Conservation (phyloP, 2,329 filamentous ascomycete species). For the Trichoderma polysporum region DNA sequence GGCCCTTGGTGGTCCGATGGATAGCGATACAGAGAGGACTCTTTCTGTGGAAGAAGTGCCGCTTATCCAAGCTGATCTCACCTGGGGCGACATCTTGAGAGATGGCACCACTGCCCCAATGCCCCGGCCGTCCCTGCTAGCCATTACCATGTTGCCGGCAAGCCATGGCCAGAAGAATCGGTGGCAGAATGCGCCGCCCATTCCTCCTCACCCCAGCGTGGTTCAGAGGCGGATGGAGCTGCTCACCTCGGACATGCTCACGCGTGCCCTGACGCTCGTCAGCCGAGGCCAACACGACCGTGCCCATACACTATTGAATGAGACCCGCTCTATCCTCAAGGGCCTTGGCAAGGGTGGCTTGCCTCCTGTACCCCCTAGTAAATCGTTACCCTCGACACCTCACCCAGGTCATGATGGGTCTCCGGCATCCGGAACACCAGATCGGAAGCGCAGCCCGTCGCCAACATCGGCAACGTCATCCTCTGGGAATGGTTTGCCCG, state of each 20-base stretch:
- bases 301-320: conserved; percentile 85
- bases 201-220: conserved; percentile 91
- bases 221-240: conserved; percentile 98
- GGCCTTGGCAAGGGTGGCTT: conserved; percentile 93
- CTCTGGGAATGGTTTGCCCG: conserved; percentile 40
- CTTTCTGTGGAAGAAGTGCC: conserved; percentile 92
- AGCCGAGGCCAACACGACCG: conserved; percentile 90
- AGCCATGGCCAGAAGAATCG: conserved; percentile 62
- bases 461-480: conserved; percentile 50
- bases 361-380: conserved; percentile 73
- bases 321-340: conserved; percentile 93
- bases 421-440: conserved; percentile 49
- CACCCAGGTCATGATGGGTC: conserved; percentile 47
- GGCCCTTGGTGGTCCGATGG: conserved; percentile 82
- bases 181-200: conserved; percentile 69
- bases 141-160: conserved; percentile 91
- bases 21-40: conserved; percentile 79
- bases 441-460: conserved; percentile 56
- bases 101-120: conserved; percentile 85
- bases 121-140: conserved; percentile 83
- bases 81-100: conserved; percentile 88
- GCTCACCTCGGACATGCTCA: conserved; percentile 96
- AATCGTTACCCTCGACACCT: conserved; percentile 50
- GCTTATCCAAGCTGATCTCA: conserved; percentile 89
- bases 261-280: conserved; percentile 84